Conservation (phyloP, 768 basidiomycete genomes). For the Lactarius indigo region DNA sequence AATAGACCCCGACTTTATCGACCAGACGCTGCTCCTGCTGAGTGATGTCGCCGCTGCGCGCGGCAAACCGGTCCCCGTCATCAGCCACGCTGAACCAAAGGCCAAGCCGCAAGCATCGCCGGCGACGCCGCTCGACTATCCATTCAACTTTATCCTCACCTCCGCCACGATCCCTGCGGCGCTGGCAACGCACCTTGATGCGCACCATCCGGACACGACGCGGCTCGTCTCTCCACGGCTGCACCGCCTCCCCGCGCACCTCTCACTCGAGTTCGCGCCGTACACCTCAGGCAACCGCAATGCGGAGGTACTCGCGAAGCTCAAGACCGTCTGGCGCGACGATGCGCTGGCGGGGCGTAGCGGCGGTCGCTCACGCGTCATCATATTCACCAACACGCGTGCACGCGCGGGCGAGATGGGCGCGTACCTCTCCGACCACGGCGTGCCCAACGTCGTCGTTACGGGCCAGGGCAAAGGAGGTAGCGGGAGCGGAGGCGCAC, state of each 20-base stretch:
- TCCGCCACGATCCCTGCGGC: constrained; percentile 86
- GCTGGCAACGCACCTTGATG: constrained; percentile 60
- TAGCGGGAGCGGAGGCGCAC: background rate
- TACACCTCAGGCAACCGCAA: constrained; percentile 81
- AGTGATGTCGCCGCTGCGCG: constrained; percentile 66
- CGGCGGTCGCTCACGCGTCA: constrained; percentile 52
- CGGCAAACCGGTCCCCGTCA: constrained; percentile 41
- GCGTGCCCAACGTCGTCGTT: constrained; percentile 16
- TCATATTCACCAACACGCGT: constrained; percentile 73
- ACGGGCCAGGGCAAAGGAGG: constrained; percentile 5
- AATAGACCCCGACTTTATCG: constrained; percentile 78
- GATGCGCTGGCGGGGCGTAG: constrained; percentile 41
- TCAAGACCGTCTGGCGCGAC: constrained; percentile 71
- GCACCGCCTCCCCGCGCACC: constrained; percentile 68
- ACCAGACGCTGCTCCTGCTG: constrained; percentile 65
- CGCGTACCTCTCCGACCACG: constrained; percentile 16
- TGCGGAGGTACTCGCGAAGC: constrained; percentile 72
- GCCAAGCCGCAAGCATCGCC: constrained; percentile 6
- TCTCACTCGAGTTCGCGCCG: constrained; percentile 67
- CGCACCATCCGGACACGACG: constrained; percentile 56
- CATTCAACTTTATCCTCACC: constrained; percentile 78
- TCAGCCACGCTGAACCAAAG: background rate
- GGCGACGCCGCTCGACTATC: constrained; percentile 46
- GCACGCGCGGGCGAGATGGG: constrained; percentile 23
- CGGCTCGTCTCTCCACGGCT: constrained; percentile 78